Base-by-base conservation (phyloP, 2,329 filamentous ascomycete species). In the Microcyclosporella mali region DNA sequence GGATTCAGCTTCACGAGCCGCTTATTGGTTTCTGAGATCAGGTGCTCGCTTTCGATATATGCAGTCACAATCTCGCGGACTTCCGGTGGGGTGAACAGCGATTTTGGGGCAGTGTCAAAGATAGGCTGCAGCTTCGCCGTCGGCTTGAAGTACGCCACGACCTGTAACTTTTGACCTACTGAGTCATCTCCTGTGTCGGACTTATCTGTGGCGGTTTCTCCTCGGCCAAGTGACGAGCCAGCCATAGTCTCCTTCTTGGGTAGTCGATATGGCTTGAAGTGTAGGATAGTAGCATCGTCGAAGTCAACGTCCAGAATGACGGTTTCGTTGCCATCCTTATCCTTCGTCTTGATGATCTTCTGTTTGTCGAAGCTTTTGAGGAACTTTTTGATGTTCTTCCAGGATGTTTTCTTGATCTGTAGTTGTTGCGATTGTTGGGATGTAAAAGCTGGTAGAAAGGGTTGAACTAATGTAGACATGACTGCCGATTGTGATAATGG, bases 301-400 rank as follows among this genome's bases (percentile, higher is more conserved):
- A 83, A 84, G 57, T 84, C 79, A 36, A 84, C 74, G 52, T 84
- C 81, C 12, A 77, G 50, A 37, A 85, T 76, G 9, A 81, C 71
- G 0, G 77, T 78, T 56, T 84, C 81, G 28, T 79, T 75, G 3
- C 78, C 78, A 47, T 74, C 77, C 28, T 77, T 72, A 37, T 84
- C 81, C 58, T 84, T 84, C 34, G 72, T 73, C 55, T 80, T 82
- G 52, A 82, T 62, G n/a, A 84, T 66, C 14, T 70, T 60, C 36
- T 77, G 67, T 60, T 84, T 84, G 60, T 84, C 80, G 8, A 85
- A 67, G 40, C 75, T 69, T 54, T 84, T 84, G 63, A 84, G 75
- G 59, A 84, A 84, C 52, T 82, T 84, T 57, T 79, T 81, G 46
- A 81, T 73, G 47, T 77, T 84, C 64, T 84, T 84, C 77, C 78